These are phyloP conservation scores for Oryza officinalis DNA, from an alignment of 176 grass and related monocot species.

Conservation along the genomic window DNA sequence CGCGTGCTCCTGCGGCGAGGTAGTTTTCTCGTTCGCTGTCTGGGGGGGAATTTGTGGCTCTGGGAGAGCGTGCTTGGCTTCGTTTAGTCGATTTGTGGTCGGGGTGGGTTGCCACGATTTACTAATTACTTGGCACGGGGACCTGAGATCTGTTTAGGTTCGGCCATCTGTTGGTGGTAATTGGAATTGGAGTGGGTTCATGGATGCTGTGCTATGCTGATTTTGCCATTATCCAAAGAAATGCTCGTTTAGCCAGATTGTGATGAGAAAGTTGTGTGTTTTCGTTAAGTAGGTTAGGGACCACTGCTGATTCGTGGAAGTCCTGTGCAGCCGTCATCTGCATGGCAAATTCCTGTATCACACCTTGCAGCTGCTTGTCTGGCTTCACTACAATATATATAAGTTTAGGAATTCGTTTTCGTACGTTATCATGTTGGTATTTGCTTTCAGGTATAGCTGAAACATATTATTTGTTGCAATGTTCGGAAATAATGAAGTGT, in stretches of 20 bases:
- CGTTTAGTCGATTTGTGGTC: not conserved
- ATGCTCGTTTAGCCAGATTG: not conserved
- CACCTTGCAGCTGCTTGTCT: not conserved
- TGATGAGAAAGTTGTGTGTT: not conserved
- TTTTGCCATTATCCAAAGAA: not conserved
- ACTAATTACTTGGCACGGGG: not conserved
- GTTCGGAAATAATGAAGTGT: not conserved
- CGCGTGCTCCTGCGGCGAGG: not conserved
- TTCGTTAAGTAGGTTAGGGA: not conserved
- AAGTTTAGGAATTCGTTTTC: not conserved
- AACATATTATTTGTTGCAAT: not conserved
- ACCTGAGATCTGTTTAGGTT: conserved; percentile 17
- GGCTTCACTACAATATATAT: not conserved
- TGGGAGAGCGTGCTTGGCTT: not conserved
- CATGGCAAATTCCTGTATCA: not conserved
- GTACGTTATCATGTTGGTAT: not conserved
- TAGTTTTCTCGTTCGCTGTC: not conserved
- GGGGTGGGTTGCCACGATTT: not conserved
- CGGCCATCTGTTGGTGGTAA: conserved; percentile 5
- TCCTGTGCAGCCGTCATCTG: not conserved
- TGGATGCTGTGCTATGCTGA: not conserved
- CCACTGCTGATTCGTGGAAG: not conserved
- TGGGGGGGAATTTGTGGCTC: not conserved
- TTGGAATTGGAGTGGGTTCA: not conserved
- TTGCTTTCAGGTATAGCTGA: not conserved